Evolutionary conservation across 1,284 basidiomycete species (phyloP).

Genomic region (Cryptococcus amylolentus): DNA sequence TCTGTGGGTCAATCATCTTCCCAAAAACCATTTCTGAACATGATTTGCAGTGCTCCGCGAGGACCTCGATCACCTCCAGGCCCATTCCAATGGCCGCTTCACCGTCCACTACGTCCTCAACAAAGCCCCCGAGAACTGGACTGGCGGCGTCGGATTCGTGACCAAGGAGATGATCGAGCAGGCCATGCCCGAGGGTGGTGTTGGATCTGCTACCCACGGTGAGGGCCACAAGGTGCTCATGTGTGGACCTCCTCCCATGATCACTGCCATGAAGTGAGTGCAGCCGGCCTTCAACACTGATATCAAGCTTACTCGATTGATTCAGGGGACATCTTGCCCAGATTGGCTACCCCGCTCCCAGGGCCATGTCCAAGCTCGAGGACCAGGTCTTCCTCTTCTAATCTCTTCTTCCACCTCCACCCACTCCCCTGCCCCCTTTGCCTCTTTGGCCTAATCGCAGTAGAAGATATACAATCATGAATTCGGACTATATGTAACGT

Average conservation of each 20-base stretch:
- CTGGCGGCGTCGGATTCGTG: conserved; percentile 85
- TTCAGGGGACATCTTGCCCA: conserved; percentile 79
- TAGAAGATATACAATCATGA: not conserved
- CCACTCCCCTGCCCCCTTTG: too few species aligned
- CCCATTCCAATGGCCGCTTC: conserved; percentile 61
- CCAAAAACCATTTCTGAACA: not conserved
- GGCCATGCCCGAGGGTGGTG: conserved; percentile 53
- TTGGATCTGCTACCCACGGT: conserved; percentile 51
- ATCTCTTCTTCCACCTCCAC: not conserved
- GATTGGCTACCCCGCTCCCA: conserved; percentile 79
- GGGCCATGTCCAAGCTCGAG: conserved; percentile 85
- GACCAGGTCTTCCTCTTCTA: conserved; percentile 68
- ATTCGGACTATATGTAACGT: not conserved
- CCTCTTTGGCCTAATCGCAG: too few species aligned
- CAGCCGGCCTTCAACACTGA: not conserved
- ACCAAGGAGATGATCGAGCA: conserved; percentile 87
- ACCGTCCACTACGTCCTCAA: conserved; percentile 83
- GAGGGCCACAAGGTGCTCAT: conserved; percentile 75
- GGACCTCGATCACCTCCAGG: conserved; percentile 69
- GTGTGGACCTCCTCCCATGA: conserved; percentile 95
- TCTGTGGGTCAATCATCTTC: conserved; percentile 50
- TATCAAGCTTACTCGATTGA: not conserved
- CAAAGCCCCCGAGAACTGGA: conserved; percentile 83
- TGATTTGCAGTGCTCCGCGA: conserved; percentile 63
- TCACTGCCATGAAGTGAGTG: conserved; percentile 89